Base-by-base conservation (phyloP, 176 grass and related monocot genomes). In the Cymbopogon citratus region DNA sequence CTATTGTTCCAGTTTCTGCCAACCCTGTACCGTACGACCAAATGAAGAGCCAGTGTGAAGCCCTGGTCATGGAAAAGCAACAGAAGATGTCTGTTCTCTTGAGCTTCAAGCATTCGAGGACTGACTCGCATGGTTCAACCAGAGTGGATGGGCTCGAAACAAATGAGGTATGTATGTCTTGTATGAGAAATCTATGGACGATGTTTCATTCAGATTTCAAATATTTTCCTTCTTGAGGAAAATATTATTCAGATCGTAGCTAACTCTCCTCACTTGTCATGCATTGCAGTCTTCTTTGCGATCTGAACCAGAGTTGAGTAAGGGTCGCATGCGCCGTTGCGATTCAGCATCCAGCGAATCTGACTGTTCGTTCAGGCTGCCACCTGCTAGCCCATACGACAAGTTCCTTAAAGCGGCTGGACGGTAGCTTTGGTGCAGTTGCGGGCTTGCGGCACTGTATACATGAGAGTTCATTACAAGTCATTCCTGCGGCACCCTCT, bases 11-110 rank as follows among this genome's bases (percentile, higher is more conserved):
- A 34, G 70, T 91, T 29, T 63, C 92, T 41, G 71, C 72, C 11
- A 90, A 88, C 38, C 92, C 89, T 16, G 79, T 98, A 75, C 91
- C 96, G 0, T 98, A 95, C 7, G 89, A 95, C 77, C 92, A 99
- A 84, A 95, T 99, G 96, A 99, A 99, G 76, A 92, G 89, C 76
- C 92, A 95, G 65, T 99, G 96, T 16, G 96, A 99, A 86, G 93
- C 96, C 64, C 92, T 99, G 33, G 83, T 95, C 23, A 77, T 95
- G 66, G 96, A 92, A 66, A 95, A 99, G 26, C 88, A 99, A 77
- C 90, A 95, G 59, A 99, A 99, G 81, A 86, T 95, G 96, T 91
- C 91, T 40, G 92, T 91, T 68, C 96, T 99, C 57, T 78, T 89
- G 80, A 95, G 92, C 76, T 95, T 99, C 73, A 99, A 88, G 74